phyloP scores from a whole-genome alignment of 1,284 basidiomycete genomes.

The Ganoderma resinaceum region DNA sequence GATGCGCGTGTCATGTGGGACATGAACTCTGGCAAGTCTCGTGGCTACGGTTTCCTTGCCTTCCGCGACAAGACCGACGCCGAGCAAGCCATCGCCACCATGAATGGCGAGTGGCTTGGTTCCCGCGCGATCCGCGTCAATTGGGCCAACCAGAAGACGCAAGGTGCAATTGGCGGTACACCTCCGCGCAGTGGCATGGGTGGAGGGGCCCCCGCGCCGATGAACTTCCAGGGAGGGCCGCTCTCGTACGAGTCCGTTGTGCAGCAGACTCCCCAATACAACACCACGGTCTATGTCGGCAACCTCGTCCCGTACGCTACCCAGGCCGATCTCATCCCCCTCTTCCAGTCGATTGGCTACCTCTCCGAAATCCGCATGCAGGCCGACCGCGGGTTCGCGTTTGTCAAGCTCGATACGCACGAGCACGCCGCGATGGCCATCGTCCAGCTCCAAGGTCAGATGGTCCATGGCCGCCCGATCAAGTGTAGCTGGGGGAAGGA shows the following conservation, averaged over 20 bases:
- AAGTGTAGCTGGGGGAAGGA: conserved; percentile 99
- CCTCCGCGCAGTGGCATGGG: conserved; percentile 48
- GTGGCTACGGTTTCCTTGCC: conserved; percentile 93
- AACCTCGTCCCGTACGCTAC: conserved; percentile 97
- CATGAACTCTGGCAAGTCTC: conserved; percentile 98
- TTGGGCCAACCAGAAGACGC: conserved; percentile 99
- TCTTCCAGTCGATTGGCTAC: conserved; percentile 98
- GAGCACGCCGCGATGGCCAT: conserved; percentile 98
- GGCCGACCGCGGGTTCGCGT: conserved; percentile 96
- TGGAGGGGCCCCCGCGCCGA: conserved; percentile 78
- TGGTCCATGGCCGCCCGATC: conserved; percentile 94
- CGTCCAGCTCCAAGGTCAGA: conserved; percentile 92
- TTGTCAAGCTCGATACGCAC: conserved; percentile 97
- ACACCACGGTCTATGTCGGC: conserved; percentile 97
- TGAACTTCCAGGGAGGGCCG: conserved; percentile 86
- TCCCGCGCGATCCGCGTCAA: conserved; percentile 98
- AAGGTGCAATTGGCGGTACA: conserved; percentile 55
- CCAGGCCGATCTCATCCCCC: conserved; percentile 93
- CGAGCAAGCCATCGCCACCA: conserved; percentile 96
- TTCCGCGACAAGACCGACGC: conserved; percentile 98
- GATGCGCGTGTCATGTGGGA: conserved; percentile 99
- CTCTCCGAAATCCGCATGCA: conserved; percentile 99
- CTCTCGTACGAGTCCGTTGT: conserved; percentile 90
- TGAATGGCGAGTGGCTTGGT: conserved; percentile 99
- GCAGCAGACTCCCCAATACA: conserved; percentile 88